Evolutionary conservation across 768 basidiomycete species (phyloP), one percentile per base, ranked within the genome.

Genomic region (Leccinum disarticulatum): DNA sequence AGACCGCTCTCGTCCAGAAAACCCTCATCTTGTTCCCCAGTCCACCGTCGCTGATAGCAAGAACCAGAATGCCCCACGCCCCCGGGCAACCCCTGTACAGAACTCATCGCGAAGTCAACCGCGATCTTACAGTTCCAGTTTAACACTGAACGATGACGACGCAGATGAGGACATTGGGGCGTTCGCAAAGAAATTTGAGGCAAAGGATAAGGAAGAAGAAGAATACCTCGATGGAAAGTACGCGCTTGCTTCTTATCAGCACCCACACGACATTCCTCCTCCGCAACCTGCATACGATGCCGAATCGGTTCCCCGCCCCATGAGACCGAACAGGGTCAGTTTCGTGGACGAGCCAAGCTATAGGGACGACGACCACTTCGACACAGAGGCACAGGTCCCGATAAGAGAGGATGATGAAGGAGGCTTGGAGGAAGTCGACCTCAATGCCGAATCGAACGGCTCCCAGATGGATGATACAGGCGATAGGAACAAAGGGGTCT

Each of bases 251-350:
- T 84, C 85, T 4, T 82, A 84, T 72, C 74, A 79, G 52, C 85
- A 87, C 61, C 85, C 86, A 10, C 80, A 86, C 62, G 83, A 86
- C 50, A 86, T 89, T 46, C 74, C 74, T 17, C 78, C 84, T 2
- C 87, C 87, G 3, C 69, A 73, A 41, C 70, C 74, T 57, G 77
- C 76, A 4, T 81, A 83, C 61, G 58, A 73, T 48, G 54, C 48
- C 67, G 69, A 56, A 11, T 54, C 31, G 6, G 56, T 19, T 22
- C 30, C 53, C 1, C 67, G 58, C 11, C 50, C 36, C 8, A 67
- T 57, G 49, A 65, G 61, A 30, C 46, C 65, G 10, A 70, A 70
- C 54, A 72, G 69, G 52, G 80, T 81, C 60, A 79, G 79, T 63
- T 83, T 82, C 55, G 74, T 76, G 14, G 61, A 74, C 47, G 67